Base-by-base conservation (phyloP, 2,329 filamentous ascomycete genomes). In the Plenodomus biglobosus region DNA sequence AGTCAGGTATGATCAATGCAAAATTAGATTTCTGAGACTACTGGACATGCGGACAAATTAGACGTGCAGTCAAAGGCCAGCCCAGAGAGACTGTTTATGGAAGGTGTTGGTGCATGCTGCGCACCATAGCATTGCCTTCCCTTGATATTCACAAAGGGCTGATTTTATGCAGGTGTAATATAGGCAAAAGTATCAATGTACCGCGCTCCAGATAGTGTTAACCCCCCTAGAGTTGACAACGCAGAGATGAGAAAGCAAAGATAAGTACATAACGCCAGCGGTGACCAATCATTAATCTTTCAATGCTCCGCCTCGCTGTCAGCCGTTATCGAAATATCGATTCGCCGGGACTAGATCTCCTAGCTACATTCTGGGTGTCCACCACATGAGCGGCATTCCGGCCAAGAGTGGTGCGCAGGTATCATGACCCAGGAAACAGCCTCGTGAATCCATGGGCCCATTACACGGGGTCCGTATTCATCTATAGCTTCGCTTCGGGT, bases 271-370 rank as follows among this genome's bases (percentile, higher is more conserved):
- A 17, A 40, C 38, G 34, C n/a, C 17, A 10, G 8, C 10, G 16
- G 45, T 32, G 32, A 39, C 62, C 59, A 66, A 64, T 64, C 44
- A 49, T 18, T 7, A 13, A 3, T n/a, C 17, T 27, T 13, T 24
- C 15, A 55, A 52, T 56, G 8, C 19, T 27, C 16, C 13, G 18
- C 50, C 55, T 52, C 49, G 54, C 46, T 40, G 50, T 65, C 56
- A 63, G 57, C 59, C 55, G 40, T 53, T 58, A 60, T 58, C 50
- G 46, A 43, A 35, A 30, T 53, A 20, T 40, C 38, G 18, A 17
- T 42, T 32, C 27, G 27, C 27, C 8, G 15, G 27, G 13, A 32
- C 27, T 21, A 47, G 27, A 13, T 35, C 39, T 34, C 30, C 39
- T 19, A 32, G 44, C 38, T 21, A 40, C 36, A 18, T 38, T 15